Evolutionary conservation across 148 eudicot genomes (phyloP), one percentile per base, ranked within the genome.

Genomic region (Rhododendron kiyosumense): DNA sequence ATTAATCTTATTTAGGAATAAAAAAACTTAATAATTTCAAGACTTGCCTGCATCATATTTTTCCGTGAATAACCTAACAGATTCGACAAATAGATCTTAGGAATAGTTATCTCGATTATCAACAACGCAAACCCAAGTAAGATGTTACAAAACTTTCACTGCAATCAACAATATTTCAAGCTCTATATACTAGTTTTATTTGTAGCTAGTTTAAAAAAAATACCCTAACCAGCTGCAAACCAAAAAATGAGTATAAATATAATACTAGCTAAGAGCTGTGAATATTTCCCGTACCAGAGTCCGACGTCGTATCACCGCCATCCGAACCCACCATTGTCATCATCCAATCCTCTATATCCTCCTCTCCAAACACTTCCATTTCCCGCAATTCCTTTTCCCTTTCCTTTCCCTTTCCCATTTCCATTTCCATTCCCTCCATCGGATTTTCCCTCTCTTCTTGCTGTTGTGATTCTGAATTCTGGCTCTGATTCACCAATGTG

Each of bases 271-370:
- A 45, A 78, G 49, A 24, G 1, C 30, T 41, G 30, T 51, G 36
- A 81, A 30, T 4, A 13, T 30, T 82, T 54, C 87, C 88, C 34
- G 48, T 86, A 38, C 83, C 85, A 45, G 87, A 88, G 48, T 77
- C 85, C 9, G 88, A 87, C 0, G 87, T 86, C 0, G 85, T 84
- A 69, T 69, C 34, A 80, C 85, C 86, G 17, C 65, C 83, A 41
- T 52, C 49, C 32, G 48, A 69, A 82, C 59, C 80, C 86, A 82
- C 84, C 88, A 83, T 82, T 81, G 78, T 85, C 87, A 11, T 87
- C 92, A 86, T 78, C 93, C 92, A 92, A 45, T 89, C 81, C 26
- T 86, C 83, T 52, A 92, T 83, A 24, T 89, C 92, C 13, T 84
- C 86, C 34, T 85, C 90, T 38, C 88, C 88, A 4, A 80, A 81